phyloP scores from a whole-genome alignment of 805 yeast species.

The Kodamaea sagamina region DNA sequence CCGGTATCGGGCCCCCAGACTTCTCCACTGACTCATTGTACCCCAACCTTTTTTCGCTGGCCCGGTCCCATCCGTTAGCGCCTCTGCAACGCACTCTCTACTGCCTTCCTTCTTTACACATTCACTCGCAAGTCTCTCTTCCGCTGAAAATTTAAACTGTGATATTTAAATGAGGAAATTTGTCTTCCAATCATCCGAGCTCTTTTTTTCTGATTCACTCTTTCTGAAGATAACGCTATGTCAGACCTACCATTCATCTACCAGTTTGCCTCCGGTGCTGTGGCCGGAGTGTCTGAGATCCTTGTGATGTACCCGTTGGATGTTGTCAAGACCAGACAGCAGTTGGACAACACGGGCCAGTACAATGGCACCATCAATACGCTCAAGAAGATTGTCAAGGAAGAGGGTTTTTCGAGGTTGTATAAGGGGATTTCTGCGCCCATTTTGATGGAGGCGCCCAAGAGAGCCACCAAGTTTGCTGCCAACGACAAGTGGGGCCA shows the following conservation, averaged over 20 bases:
- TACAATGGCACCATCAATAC: slow-evolving; percentile 87
- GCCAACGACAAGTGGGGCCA: slow-evolving; percentile 97
- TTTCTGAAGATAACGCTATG: slow-evolving; percentile 5
- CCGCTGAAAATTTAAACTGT: slow-evolving; percentile 2
- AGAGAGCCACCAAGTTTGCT: slow-evolving; percentile 97
- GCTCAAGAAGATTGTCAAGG: slow-evolving; percentile 74
- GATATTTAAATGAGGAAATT: slow-evolving; percentile 1
- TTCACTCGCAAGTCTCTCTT: background rate
- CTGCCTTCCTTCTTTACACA: background rate
- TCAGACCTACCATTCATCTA: slow-evolving; percentile 72
- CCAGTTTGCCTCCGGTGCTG: slow-evolving; percentile 90
- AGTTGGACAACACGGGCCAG: slow-evolving; percentile 62
- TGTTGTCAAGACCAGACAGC: slow-evolving; percentile 96
- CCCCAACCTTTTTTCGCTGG: background rate
- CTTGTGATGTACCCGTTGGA: slow-evolving; percentile 95
- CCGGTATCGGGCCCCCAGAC: no score
- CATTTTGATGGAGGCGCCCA: slow-evolving; percentile 98
- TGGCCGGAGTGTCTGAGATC: slow-evolving; percentile 97
- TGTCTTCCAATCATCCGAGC: slow-evolving; percentile 4
- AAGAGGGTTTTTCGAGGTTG: slow-evolving; percentile 80
- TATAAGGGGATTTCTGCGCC: slow-evolving; percentile 97
- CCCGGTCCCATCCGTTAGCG: background rate
- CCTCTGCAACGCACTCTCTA: background rate
- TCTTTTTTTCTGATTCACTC: background rate
- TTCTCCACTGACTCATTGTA: slow-evolving; percentile 5